A percentile compares a stretch with the other conserved stretches of the same genome.
These are phyloP conservation scores for Tolypocladium ovalisporum DNA, from an alignment of 2,329 filamentous ascomycete genomes.

Conservation along the genomic window DNA sequence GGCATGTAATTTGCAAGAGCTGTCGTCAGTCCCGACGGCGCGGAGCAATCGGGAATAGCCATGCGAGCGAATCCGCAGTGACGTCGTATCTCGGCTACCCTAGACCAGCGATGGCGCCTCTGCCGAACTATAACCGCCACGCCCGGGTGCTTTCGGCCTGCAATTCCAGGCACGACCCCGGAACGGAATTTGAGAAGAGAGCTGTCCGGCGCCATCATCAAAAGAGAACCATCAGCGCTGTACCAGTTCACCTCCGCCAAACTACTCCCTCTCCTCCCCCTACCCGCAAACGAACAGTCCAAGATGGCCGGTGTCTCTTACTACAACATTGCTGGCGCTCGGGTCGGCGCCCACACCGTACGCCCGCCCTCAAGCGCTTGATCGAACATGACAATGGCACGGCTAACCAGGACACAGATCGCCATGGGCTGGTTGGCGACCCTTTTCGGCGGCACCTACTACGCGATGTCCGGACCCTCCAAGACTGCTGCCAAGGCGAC, in stretches of 20 bases:
- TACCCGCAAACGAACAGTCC: slow-evolving; percentile 9
- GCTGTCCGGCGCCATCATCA: slow-evolving; percentile 4
- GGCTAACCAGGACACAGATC: slow-evolving; percentile 27
- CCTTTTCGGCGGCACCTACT: slow-evolving; percentile 38
- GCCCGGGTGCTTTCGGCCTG: slow-evolving; percentile 13
- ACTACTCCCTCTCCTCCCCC: slow-evolving; percentile 16
- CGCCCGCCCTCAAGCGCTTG: slow-evolving; percentile 17
- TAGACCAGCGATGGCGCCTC: not conserved
- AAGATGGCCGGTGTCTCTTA: slow-evolving; percentile 27
- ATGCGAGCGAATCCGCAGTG: not conserved
- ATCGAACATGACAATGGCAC: not conserved
- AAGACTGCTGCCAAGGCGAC: slow-evolving; percentile 31
- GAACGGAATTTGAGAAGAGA: slow-evolving; percentile 11
- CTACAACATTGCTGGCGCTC: slow-evolving; percentile 47
- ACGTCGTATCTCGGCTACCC: not conserved
- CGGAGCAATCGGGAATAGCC: not conserved
- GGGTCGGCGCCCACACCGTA: slow-evolving; percentile 52
- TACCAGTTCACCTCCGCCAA: slow-evolving; percentile 18
- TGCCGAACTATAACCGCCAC: slow-evolving; percentile 19
- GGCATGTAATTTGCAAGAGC: not conserved
- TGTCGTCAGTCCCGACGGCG: not conserved
- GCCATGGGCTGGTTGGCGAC: slow-evolving; percentile 44
- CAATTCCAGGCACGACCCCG: slow-evolving; percentile 19
- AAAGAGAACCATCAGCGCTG: slow-evolving; percentile 11
- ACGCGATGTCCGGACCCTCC: slow-evolving; percentile 32